phyloP scores from a whole-genome alignment of 192 early-diverging fungal genomes.

The Anaeromyces robustus region DNA sequence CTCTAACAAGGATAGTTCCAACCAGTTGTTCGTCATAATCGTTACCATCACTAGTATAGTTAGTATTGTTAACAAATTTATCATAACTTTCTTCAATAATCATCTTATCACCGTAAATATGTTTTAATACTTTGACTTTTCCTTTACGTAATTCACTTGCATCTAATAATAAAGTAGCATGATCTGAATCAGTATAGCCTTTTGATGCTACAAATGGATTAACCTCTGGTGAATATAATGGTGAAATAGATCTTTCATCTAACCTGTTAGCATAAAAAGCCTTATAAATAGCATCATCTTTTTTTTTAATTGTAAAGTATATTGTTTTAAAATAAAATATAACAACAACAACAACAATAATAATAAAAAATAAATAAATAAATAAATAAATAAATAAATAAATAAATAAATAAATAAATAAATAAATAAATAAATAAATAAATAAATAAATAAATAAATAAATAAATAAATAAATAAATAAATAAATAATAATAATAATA shows the following conservation, averaged over 20 bases:
- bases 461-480: constrained; percentile 14
- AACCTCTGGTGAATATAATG: constrained; percentile 55
- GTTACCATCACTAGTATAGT: not conserved
- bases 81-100: constrained; percentile 14
- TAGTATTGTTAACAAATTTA: not conserved
- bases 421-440: too few species aligned
- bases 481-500: not conserved
- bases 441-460: too few species aligned
- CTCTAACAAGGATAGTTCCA: not conserved
- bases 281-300: constrained; percentile 8
- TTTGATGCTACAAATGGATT: constrained; percentile 70
- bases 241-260: constrained; percentile 49
- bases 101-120: constrained; percentile 9
- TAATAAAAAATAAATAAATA: too few species aligned
- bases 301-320: constrained; percentile 12
- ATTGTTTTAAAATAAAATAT: too few species aligned
- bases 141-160: constrained; percentile 47
- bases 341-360: too few species aligned
- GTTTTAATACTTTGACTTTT: constrained; percentile 31
- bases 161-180: constrained; percentile 49
- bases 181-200: constrained; percentile 59
- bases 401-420: too few species aligned
- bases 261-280: constrained; percentile 43
- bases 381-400: too few species aligned
- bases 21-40: not conserved